Evolutionary conservation across 1,139 yeast genomes (phyloP), one percentile per base, ranked within the genome.

Genomic region (Arxiozyma bovina): DNA sequence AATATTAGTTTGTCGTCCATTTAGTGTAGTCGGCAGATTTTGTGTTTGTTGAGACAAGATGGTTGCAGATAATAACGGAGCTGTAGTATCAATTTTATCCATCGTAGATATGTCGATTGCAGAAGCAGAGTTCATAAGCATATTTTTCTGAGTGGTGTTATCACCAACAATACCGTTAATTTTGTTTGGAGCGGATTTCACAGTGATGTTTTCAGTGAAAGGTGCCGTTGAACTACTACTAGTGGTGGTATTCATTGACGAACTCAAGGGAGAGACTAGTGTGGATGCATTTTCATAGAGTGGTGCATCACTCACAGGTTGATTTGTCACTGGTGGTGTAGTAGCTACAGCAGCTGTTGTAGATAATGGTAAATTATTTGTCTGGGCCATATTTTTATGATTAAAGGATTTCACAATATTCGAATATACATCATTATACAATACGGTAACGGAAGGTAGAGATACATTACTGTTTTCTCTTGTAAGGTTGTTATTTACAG

Each of bases 241-340:
- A 38, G 38, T 34, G 25, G 42, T 34, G 17, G 40, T 34, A 34
- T 34, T 34, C 40, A 34, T 15, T 27, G 49, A 22, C 3, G 49
- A 12, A 25, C 15, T 23, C 22, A 61, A 48, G 3, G 57, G 61
- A 3, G 62, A 57, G 1, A 59, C 61, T 42, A 59, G 50, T 1
- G 63, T 58, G 1, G 60, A 53, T 5, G 60, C 61, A 18, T 56
- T 58, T 49, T 59, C 61, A 49, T 46, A 46, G 12, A 42, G 21
- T n/a, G 51, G 45, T n/a, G 23, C 23, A 23, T 48, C 51, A n/a
- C 15, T 42, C 45, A 25, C 23, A 4, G 15, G 21, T 11, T 38
- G 38, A 21, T 41, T 42, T 8, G 41, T 41, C 25, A 46, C 21
- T 27, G 49, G 49, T 22, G 49, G 42, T 7, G 49, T 46, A 17